These are phyloP conservation scores for Setaria viridis DNA, from an alignment of 202 grass and related monocot species.

Conservation along the genomic window DNA sequence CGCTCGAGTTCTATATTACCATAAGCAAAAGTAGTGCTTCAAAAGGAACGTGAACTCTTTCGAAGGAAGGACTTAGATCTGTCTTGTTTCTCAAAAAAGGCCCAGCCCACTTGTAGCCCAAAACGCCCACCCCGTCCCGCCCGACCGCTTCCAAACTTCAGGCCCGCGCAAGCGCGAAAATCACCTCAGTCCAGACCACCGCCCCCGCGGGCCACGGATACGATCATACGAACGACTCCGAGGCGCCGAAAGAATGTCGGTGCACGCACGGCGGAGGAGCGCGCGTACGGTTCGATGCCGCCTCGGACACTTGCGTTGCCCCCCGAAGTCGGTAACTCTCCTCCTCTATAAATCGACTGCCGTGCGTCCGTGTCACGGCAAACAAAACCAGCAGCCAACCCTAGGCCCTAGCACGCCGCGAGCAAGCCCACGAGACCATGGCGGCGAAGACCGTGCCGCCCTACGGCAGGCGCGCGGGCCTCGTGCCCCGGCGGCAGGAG, in stretches of 20 bases:
- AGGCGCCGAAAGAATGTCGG: neutral
- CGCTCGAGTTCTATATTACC: too few species aligned
- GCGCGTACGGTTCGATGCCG: neutral
- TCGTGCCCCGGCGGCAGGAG: slow-evolving; percentile 51
- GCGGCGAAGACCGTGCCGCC: slow-evolving; percentile 18
- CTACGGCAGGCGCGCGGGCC: slow-evolving; percentile 56
- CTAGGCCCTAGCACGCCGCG: neutral
- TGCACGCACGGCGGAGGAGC: neutral
- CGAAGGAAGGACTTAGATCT: too few species aligned
- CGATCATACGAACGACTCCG: too few species aligned
- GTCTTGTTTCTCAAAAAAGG: too few species aligned
- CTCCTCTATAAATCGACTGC: neutral
- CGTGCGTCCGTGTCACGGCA: neutral
- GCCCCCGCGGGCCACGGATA: too few species aligned
- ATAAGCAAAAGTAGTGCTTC: too few species aligned
- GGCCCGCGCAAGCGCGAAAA: too few species aligned
- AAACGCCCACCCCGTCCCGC: neutral
- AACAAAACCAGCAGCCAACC: neutral
- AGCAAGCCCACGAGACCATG: neutral
- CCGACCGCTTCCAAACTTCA: too few species aligned
- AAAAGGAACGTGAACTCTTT: too few species aligned
- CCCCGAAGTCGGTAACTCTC: neutral
- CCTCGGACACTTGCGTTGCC: neutral
- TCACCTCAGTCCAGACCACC: too few species aligned
- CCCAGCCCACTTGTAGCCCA: neutral